Evolutionary conservation across 2,329 filamentous ascomycete species (phyloP), one percentile per base, ranked within the genome.

Genomic region (Neofusicoccum ribis): DNA sequence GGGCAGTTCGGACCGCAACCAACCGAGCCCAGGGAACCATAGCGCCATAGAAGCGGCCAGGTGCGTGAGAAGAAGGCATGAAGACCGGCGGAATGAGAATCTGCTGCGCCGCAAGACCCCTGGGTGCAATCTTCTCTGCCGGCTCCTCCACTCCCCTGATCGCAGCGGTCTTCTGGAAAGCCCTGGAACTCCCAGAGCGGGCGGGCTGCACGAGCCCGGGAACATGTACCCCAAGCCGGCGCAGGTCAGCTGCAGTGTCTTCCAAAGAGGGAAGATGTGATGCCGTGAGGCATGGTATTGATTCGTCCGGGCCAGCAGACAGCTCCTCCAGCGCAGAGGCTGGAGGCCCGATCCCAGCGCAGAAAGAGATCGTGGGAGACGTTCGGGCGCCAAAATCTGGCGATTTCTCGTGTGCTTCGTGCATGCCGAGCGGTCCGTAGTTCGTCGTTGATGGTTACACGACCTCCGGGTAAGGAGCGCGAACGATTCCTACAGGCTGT

Each of bases 1-100:
- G 56, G 56, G 56, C 31, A 60, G n/a, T 14, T 23, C 12, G 75
- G 78, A 65, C 74, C 47, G 23, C 31, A 31, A n/a, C n/a, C 39
- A 23, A n/a, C 50, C 50, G 50, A 46, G 39, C 56, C 14, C n/a
- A 60, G 17, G 27, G 41, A 36, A 37, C 43, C 31, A 36, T 37
- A 37, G 43, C 43, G 44, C 27, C 31, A 23, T 36, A n/a, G 43
- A 47, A 23, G 31, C 31, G 27, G 43, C 23, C 9, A 47, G 9
- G 15, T 59, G 6, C 54, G 54, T 27, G 15, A 5, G 34, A n/a
- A 5, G 17, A 47, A 37, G n/a, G 56, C 17, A 31, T 60, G 43
- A 27, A 37, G n/a, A 39, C n/a, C 15, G n/a, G 20, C 5, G 23
- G 14, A 36, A 36, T 20, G 27, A 27, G 56, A 39, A 12, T 14